Evolutionary conservation across 176 grass and related monocot species (phyloP).

Genomic region (Musa beccarii): DNA sequence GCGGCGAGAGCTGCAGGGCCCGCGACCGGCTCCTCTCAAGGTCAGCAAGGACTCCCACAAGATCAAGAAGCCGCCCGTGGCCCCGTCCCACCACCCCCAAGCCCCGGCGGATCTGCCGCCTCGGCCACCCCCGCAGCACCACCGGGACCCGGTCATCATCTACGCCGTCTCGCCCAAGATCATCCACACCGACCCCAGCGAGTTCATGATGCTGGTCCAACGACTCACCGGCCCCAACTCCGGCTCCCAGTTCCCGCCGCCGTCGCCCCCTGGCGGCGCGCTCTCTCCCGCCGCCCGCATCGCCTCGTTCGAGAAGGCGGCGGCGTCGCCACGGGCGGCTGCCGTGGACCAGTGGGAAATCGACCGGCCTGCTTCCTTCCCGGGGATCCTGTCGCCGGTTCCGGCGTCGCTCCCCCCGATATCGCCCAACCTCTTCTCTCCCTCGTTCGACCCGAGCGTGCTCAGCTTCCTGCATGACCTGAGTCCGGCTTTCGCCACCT

Average conservation of each 20-base stretch:
- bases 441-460: slow-evolving; percentile 43
- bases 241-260: background rate
- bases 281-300: slow-evolving; percentile 83
- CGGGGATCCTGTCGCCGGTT: slow-evolving; percentile 63
- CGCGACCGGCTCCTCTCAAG: slow-evolving; percentile 55
- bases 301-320: slow-evolving; percentile 39
- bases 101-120: background rate
- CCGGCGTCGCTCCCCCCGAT: slow-evolving; percentile 48
- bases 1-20: slow-evolving; percentile 62
- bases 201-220: slow-evolving; percentile 95
- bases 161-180: slow-evolving; percentile 91
- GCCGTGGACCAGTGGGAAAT: background rate
- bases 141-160: slow-evolving; percentile 59
- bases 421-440: slow-evolving; percentile 48
- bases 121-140: background rate
- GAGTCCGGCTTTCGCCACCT: slow-evolving; percentile 47
- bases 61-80: slow-evolving; percentile 58
- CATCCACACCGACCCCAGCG: slow-evolving; percentile 67
- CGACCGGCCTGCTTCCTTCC: slow-evolving; percentile 16
- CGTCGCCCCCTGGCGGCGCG: slow-evolving; percentile 18
- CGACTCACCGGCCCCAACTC: slow-evolving; percentile 50
- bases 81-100: slow-evolving; percentile 18
- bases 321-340: slow-evolving; percentile 19
- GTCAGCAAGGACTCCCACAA: slow-evolving; percentile 65
- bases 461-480: slow-evolving; percentile 62